These are phyloP conservation scores for Syzygium aromaticum DNA, from an alignment of 345 rosid species.

Conservation along the genomic window DNA sequence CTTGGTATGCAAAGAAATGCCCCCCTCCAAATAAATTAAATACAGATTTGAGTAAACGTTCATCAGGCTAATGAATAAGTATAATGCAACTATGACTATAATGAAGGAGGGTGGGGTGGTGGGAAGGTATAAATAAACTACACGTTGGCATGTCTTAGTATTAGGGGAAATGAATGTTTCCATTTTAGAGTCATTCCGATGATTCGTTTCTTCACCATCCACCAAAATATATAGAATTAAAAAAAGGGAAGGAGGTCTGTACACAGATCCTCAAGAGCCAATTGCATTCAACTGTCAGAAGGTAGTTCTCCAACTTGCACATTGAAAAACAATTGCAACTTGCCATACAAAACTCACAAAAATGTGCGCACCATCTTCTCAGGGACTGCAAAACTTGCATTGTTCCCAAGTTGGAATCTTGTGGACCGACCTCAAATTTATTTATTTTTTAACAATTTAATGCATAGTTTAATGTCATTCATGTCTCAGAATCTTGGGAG, in stretches of 20 bases:
- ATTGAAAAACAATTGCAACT: not conserved
- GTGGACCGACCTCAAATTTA: not conserved
- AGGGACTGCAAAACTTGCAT: not conserved
- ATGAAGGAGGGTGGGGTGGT: not conserved
- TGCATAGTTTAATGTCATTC: not conserved
- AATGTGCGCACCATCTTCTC: not conserved
- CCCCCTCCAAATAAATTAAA: too few species aligned
- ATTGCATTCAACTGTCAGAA: not conserved
- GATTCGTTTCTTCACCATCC: not conserved
- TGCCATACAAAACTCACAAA: not conserved
- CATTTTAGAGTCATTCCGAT: not conserved
- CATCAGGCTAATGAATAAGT: not conserved
- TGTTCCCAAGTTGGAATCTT: not conserved
- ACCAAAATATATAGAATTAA: not conserved
- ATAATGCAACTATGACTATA: not conserved
- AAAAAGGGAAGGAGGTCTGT: not conserved
- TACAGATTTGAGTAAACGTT: too few species aligned
- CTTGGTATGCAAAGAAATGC: too few species aligned
- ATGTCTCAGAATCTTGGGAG: not conserved
- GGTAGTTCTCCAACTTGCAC: not conserved
- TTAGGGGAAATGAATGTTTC: slow-evolving; percentile 6
- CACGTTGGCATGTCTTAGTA: not conserved
- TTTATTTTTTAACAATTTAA: not conserved
- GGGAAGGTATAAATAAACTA: not conserved
- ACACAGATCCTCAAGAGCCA: slow-evolving; percentile 4